Percentiles rank a stretch among this genome's conserved stretches.
Evolutionary conservation across 768 basidiomycete genomes (phyloP).

Genomic region (Pleurotus eryngii): DNA sequence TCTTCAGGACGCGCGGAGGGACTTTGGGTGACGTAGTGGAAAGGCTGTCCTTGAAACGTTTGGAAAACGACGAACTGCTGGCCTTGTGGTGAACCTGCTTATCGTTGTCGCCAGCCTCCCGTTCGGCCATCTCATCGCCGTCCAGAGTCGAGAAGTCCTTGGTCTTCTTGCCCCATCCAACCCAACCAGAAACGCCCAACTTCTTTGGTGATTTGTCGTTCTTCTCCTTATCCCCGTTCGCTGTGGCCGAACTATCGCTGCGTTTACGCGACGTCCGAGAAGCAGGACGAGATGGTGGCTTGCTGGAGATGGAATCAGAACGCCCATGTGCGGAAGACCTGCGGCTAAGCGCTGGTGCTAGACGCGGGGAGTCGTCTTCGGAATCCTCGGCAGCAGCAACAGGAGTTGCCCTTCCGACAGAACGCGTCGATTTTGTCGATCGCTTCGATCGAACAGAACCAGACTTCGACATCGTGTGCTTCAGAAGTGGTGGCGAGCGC

Average conservation of each 20-base stretch:
- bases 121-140: slow-evolving; percentile 36
- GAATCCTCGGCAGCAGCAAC: slow-evolving; percentile 27
- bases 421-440: slow-evolving; percentile 16
- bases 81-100: slow-evolving; percentile 15
- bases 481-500: slow-evolving; percentile 19
- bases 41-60: slow-evolving; percentile 30
- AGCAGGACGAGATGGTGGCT: slow-evolving; percentile 46
- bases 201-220: slow-evolving; percentile 35
- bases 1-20: slow-evolving; percentile 43
- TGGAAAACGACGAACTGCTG: slow-evolving; percentile 28
- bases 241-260: slow-evolving; percentile 50
- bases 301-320: slow-evolving; percentile 40
- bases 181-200: slow-evolving; percentile 59
- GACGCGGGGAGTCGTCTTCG: slow-evolving; percentile 27
- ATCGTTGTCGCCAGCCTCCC: slow-evolving; percentile 25
- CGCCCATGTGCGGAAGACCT: slow-evolving; percentile 28
- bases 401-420: slow-evolving; percentile 13
- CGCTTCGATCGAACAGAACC: slow-evolving; percentile 30
- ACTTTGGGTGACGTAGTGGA: slow-evolving; percentile 26
- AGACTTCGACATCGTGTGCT: slow-evolving; percentile 22
- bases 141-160: slow-evolving; percentile 58
- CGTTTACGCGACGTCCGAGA: slow-evolving; percentile 67
- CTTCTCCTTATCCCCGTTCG: slow-evolving; percentile 27
- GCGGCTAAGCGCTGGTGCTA: slow-evolving; percentile 20
- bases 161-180: slow-evolving; percentile 52